Base-by-base conservation (phyloP, 192 early-diverging fungal species). In the Phycomyces nitens region DNA sequence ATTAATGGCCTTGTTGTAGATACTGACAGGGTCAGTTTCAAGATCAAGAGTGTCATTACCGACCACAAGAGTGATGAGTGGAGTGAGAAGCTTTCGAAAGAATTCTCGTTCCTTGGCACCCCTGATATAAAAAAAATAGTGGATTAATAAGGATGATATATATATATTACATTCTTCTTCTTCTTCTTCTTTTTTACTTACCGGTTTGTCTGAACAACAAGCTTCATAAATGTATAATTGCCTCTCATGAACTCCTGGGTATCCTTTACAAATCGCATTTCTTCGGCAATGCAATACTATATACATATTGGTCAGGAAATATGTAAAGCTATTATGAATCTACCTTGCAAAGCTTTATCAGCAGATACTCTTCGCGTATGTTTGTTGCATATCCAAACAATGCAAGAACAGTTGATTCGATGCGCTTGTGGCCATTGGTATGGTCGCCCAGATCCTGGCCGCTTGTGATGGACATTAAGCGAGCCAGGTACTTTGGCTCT, bases 351-450 rank as follows among this genome's bases (percentile, higher is more conserved):
- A 99, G 74, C 72, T 92, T 94, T 51, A 99, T 85, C 69, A 99
- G 75, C 40, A 99, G 71, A 65, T 94, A 99, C 77, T 99, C 98
- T 62, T 99, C 97, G 41, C 96, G 82, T 20, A 87, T 83, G 71
- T 98, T 96, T 71, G 98, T 97, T 0, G 95, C 96, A 80, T 96
- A 99, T 4, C 96, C 95, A 78, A 92, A 99, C 55, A 99, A 71
- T 16, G 95, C 90, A 57, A 99, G 73, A 9, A 96, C 94, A 0
- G 92, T 88, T 9, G 89, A 83, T 70, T 99, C 96, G 18, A 98
- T 84, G 52, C 95, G 85, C 77, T 91, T 92, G 49, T 87, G 89
- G 12, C 81, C 80, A 60, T 75, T 82, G 15, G 80, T 76, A 6
- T 74, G 69, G 43, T 78, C 75, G 1, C 88, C 86, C 20, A 89